phyloP scores from a whole-genome alignment of 2,329 filamentous ascomycete genomes.

The Xylariales sp. region DNA sequence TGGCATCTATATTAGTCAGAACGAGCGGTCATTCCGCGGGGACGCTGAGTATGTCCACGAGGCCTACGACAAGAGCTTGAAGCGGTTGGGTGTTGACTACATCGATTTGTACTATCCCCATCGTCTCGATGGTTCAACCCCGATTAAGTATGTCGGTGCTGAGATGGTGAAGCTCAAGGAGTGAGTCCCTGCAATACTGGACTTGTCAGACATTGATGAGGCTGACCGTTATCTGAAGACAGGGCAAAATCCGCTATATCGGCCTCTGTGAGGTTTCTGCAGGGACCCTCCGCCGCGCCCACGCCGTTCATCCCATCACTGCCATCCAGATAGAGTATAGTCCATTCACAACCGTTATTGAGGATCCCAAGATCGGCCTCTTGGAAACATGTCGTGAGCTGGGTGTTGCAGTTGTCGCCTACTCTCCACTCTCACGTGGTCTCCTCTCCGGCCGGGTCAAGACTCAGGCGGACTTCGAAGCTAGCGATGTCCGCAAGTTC shows the following conservation, averaged over 20 bases:
- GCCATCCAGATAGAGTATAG: conserved; percentile 52
- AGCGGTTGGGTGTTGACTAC: conserved; percentile 41
- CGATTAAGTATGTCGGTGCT: conserved; percentile 43
- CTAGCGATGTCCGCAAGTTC: conserved; percentile 40
- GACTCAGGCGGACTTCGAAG: conserved; percentile 40
- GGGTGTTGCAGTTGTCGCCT: conserved; percentile 52
- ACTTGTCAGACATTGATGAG: not conserved
- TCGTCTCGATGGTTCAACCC: conserved; percentile 40
- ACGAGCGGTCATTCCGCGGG: conserved; percentile 5
- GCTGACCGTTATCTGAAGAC: conserved; percentile 15
- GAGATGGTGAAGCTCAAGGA: conserved; percentile 42
- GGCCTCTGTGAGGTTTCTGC: conserved; percentile 52
- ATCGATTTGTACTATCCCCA: conserved; percentile 55
- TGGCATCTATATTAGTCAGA: conserved; percentile 17
- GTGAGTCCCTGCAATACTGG: conserved; percentile 18
- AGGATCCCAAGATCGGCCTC: conserved; percentile 37
- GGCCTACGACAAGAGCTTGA: conserved; percentile 35
- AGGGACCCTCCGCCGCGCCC: conserved; percentile 55
- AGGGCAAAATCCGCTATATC: conserved; percentile 54
- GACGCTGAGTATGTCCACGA: conserved; percentile 36
- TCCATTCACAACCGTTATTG: conserved; percentile 44
- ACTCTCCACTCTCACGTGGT: conserved; percentile 56
- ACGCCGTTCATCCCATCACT: conserved; percentile 42
- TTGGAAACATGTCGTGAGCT: conserved; percentile 53
- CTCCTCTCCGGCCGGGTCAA: conserved; percentile 48